These are phyloP conservation scores for Sporothrix dimorphospora DNA, from an alignment of 2,329 filamentous ascomycete genomes.

Conservation along the genomic window DNA sequence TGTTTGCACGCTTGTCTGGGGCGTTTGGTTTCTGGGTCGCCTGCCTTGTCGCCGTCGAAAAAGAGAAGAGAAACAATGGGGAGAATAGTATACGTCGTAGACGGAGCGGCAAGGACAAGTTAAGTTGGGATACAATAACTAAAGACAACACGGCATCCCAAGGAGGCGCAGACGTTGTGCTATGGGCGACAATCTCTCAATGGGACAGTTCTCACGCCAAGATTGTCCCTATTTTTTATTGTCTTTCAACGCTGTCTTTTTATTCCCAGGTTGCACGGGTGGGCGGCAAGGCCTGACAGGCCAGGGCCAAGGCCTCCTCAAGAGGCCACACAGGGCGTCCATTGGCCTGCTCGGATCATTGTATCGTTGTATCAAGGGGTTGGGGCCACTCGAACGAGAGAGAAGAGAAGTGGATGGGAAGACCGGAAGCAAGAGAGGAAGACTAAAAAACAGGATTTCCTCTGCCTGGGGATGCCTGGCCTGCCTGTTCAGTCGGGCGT, in stretches of 20 bases:
- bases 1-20: background rate
- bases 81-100: too few relatives aligned
- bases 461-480: slow-evolving; percentile 5
- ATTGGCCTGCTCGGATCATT: slow-evolving; percentile 6
- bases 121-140: too few relatives aligned
- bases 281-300: slow-evolving; percentile 1
- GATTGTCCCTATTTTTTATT: background rate
- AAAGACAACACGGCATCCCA: background rate
- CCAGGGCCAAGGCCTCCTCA: background rate
- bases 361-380: slow-evolving; percentile 4
- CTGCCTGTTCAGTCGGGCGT: background rate
- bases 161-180: slow-evolving; percentile 1
- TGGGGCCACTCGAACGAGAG: background rate
- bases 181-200: background rate
- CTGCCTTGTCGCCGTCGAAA: background rate
- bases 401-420: background rate
- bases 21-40: background rate
- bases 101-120: too few relatives aligned
- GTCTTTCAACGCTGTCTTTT: background rate
- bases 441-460: slow-evolving; percentile 6
- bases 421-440: background rate
- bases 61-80: background rate
- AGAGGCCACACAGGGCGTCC: background rate
- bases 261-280: slow-evolving; percentile 4
- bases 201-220: background rate